A percentile compares a stretch with the other conserved stretches of the same genome.
These are phyloP conservation scores for Hypoxylon sp. DNA, from an alignment of 2,329 filamentous ascomycete species.

Conservation along the genomic window DNA sequence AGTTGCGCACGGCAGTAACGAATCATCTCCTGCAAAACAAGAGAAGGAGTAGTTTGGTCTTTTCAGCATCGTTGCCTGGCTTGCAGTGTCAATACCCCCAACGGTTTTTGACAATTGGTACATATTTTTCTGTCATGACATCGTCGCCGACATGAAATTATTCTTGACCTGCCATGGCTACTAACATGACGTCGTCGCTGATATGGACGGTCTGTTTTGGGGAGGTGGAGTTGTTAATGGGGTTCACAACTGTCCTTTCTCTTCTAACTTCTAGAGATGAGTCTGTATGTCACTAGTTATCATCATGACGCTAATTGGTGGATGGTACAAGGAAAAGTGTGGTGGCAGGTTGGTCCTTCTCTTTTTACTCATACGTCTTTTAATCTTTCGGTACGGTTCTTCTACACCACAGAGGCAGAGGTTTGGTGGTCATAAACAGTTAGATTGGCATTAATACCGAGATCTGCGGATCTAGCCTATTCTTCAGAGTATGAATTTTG, in stretches of 20 bases:
- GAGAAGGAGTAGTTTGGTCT: constrained; percentile 56
- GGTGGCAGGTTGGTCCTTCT: constrained; percentile 41
- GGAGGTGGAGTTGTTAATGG: background rate
- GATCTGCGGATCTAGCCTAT: constrained; percentile 27
- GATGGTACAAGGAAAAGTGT: constrained; percentile 43
- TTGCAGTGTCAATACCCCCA: constrained; percentile 47
- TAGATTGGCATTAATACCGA: constrained; percentile 51
- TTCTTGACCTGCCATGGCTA: constrained; percentile 30
- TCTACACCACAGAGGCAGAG: constrained; percentile 44
- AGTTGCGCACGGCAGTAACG: constrained; percentile 61
- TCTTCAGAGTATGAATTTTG: background rate
- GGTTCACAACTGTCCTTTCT: constrained; percentile 32
- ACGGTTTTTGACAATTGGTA: constrained; percentile 6
- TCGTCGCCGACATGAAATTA: constrained; percentile 1
- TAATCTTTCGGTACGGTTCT: constrained; percentile 49
- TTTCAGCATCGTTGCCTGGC: constrained; percentile 20
- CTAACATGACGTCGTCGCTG: constrained; percentile 37
- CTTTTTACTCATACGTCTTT: constrained; percentile 50
- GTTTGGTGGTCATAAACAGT: constrained; percentile 50
- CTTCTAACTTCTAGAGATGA: constrained; percentile 49
- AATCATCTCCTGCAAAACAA: constrained; percentile 66
- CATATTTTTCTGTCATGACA: constrained; percentile 19
- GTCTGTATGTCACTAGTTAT: constrained; percentile 48
- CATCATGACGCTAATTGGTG: constrained; percentile 42
- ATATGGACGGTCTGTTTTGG: constrained; percentile 41